Base-by-base conservation (phyloP, 345 rosid genomes). In the Aquilaria yunnanensis region DNA sequence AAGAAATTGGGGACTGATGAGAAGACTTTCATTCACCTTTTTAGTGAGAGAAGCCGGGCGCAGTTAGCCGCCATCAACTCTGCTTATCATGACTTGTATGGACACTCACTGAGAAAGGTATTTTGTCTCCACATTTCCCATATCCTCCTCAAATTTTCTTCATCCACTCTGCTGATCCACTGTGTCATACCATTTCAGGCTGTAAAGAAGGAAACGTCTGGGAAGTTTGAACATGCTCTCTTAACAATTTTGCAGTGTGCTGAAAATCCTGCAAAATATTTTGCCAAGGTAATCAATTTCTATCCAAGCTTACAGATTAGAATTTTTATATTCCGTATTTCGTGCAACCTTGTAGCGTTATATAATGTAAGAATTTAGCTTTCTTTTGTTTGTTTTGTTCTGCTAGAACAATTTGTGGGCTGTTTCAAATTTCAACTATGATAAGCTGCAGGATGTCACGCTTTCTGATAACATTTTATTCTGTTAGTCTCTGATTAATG, bases 1-100 rank as follows among this genome's bases (percentile, higher is more conserved):
- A 84, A 67, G 79, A 81, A 47, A 68, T 56, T 69, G 10, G 94
- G 90, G 63, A 84, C 94, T n/a, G 94, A 87, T 71, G 94, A 87
- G 79, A 78, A 73, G 52, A 79, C 81, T 14, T 84, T 87, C 63
- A 76, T 87, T 64, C 61, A 32, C 48, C 70, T 78, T 61, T 87
- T 84, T 60, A 69, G 82, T 7, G 81, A 72, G 73, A 79, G 88
- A 61, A 87, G 90, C 67, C 69, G 78, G 50, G 83, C 86, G 29
- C 94, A 87, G 54, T 65, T 87, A 71, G 86, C 78, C 57, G 78
- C 79, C 50, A 77, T 84, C 47, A 56, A 47, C 70, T 4, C 60
- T 51, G 71, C 83, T 62, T 85, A 87, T 62, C 68, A 67, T 47
- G 62, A 65, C 66, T 67, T 76, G 70, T 73, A 81, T 12, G 95